phyloP scores from a whole-genome alignment of 345 rosid species.

The Sisymbrium altissimum region DNA sequence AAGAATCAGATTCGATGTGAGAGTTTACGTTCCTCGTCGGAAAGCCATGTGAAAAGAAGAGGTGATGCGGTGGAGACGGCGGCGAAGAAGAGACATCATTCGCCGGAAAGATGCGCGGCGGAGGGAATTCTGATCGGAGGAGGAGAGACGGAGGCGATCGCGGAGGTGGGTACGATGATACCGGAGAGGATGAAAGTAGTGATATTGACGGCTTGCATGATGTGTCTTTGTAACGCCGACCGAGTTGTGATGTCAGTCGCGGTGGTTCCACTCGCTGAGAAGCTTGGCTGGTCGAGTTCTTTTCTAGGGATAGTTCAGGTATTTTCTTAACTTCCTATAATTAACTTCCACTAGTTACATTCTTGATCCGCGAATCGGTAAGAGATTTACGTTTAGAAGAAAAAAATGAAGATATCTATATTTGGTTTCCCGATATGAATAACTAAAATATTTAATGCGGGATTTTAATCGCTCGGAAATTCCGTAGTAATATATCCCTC shows the following conservation, averaged over 20 bases:
- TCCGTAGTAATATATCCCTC: neutral
- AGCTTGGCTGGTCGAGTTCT: slow-evolving; percentile 81
- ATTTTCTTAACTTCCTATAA: slow-evolving; percentile 4
- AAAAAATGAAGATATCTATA: neutral
- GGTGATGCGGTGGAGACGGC: neutral
- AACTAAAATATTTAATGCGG: neutral
- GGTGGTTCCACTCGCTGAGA: slow-evolving; percentile 83
- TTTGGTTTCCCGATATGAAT: neutral
- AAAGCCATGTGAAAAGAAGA: slow-evolving; percentile 5
- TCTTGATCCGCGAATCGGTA: slow-evolving; percentile 20
- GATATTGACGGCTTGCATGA: slow-evolving; percentile 63
- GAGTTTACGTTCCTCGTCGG: neutral
- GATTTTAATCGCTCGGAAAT: neutral
- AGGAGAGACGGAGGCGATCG: slow-evolving; percentile 28
- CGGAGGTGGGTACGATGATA: slow-evolving; percentile 23
- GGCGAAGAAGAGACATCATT: slow-evolving; percentile 9
- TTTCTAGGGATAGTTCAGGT: slow-evolving; percentile 97
- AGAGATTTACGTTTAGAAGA: neutral
- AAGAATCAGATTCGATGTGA: slow-evolving; percentile 20
- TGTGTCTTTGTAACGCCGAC: slow-evolving; percentile 96
- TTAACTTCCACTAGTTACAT: neutral
- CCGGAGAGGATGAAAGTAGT: slow-evolving; percentile 90
- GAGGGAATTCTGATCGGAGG: slow-evolving; percentile 58
- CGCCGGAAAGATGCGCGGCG: slow-evolving; percentile 50
- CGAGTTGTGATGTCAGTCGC: slow-evolving; percentile 93